A percentile compares a stretch with the other conserved stretches of the same genome.
phyloP scores from a whole-genome alignment of 1,284 basidiomycete genomes.

The Lentinula novae-zelandiae region DNA sequence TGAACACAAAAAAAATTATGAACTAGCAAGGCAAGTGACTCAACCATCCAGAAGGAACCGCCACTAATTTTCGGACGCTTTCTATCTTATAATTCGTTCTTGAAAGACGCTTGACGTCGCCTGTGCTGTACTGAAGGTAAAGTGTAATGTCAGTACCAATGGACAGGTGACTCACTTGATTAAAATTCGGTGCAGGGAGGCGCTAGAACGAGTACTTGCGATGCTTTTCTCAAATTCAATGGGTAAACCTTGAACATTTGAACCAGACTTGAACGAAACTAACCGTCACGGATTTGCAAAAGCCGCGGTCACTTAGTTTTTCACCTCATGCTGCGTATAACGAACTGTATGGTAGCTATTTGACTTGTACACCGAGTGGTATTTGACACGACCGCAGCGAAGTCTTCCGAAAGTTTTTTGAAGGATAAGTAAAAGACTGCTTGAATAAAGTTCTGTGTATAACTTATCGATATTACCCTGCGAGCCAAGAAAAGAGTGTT shows the following conservation, averaged over 20 bases:
- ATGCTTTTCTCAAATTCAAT: background rate
- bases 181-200: background rate
- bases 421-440: background rate
- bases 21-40: background rate
- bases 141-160: background rate
- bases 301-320: background rate
- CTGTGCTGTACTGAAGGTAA: background rate
- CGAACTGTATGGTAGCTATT: too few relatives aligned
- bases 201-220: background rate
- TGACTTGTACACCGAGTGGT: background rate
- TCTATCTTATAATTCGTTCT: background rate
- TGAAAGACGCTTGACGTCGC: background rate
- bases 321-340: too few relatives aligned
- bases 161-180: slow-evolving; percentile 1
- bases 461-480: background rate
- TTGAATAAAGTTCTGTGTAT: background rate
- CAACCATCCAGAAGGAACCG: too few relatives aligned
- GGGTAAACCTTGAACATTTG: background rate
- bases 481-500: slow-evolving; percentile 2
- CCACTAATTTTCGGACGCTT: too few relatives aligned
- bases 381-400: background rate
- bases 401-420: background rate
- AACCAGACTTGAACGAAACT: background rate
- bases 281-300: background rate
- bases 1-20: too few relatives aligned